Evolutionary conservation across 768 basidiomycete genomes (phyloP).

Genomic region (Suillus ampliporus): DNA sequence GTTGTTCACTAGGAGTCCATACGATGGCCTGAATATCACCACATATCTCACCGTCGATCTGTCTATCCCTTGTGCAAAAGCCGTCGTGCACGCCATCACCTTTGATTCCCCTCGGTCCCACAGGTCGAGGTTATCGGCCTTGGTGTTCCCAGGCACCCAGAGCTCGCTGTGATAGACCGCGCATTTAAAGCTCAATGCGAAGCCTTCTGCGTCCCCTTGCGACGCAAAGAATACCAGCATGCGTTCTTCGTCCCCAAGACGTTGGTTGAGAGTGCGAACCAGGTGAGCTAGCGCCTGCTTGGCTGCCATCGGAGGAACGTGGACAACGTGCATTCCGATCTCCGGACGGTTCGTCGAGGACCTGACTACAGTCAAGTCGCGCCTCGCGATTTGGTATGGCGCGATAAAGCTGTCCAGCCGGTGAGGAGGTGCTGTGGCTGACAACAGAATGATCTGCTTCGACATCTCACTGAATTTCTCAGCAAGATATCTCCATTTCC

Average conservation of each 20-base stretch:
- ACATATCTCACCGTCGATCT: background rate
- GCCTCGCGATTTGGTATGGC: too few relatives aligned
- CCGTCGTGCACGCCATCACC: background rate
- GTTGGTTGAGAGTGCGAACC: background rate
- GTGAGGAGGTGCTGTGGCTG: too few relatives aligned
- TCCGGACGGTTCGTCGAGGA: background rate
- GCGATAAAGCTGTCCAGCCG: background rate
- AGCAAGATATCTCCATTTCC: background rate
- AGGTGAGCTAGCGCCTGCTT: background rate
- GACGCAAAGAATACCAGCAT: background rate
- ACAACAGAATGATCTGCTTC: too few relatives aligned
- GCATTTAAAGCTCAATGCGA: background rate
- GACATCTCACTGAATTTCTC: background rate
- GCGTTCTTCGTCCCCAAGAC: background rate
- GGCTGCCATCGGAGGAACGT: fast-evolving
- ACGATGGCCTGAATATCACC: background rate
- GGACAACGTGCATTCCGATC: background rate
- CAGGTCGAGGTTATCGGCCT: background rate
- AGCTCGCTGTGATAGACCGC: background rate
- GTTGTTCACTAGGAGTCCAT: background rate
- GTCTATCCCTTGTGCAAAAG: background rate
- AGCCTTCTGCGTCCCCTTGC: background rate
- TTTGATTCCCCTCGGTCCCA: background rate
- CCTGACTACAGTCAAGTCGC: too few relatives aligned
- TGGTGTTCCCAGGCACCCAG: background rate